Percentiles rank a stretch among this genome's conserved stretches.
phyloP scores from a whole-genome alignment of 2,329 filamentous ascomycete genomes.

The Phaeophleospora eucalypticola region DNA sequence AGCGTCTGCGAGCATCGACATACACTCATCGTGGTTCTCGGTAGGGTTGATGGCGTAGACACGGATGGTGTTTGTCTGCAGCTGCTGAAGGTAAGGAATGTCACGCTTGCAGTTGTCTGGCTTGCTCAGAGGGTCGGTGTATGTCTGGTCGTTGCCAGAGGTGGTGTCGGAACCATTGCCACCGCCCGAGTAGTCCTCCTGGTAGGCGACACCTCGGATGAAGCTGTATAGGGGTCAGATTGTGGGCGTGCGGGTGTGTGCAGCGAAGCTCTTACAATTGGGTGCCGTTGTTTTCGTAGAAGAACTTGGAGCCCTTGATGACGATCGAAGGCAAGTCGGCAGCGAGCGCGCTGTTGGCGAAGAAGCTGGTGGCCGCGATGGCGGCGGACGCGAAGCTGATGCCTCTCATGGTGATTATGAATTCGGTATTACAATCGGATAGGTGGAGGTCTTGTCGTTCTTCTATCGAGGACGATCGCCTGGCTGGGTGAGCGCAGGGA shows the following conservation, averaged over 20 bases:
- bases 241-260: background rate
- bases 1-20: conserved; percentile 73
- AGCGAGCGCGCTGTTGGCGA: conserved; percentile 38
- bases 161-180: conserved; percentile 37
- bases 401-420: conserved; percentile 52
- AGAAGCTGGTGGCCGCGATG: conserved; percentile 44
- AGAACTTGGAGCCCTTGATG: conserved; percentile 83
- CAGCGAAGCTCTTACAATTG: conserved; percentile 60
- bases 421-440: conserved; percentile 2
- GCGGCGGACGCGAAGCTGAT: conserved; percentile 45
- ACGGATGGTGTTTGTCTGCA: conserved; percentile 88
- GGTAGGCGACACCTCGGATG: conserved; percentile 93
- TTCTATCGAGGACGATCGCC: background rate
- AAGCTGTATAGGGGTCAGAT: conserved; percentile 48
- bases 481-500: conserved; percentile 1
- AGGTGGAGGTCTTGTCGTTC: conserved; percentile 3
- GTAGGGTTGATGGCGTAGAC: conserved; percentile 88
- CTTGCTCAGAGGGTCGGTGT: conserved; percentile 80
- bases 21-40: conserved; percentile 74
- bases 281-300: conserved; percentile 75
- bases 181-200: conserved; percentile 61
- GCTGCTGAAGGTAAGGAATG: conserved; percentile 70
- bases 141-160: conserved; percentile 51
- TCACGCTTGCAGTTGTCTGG: conserved; percentile 71
- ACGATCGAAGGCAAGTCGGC: conserved; percentile 61